Base-by-base conservation (phyloP, 345 rosid species). In the Acer saccharum region DNA sequence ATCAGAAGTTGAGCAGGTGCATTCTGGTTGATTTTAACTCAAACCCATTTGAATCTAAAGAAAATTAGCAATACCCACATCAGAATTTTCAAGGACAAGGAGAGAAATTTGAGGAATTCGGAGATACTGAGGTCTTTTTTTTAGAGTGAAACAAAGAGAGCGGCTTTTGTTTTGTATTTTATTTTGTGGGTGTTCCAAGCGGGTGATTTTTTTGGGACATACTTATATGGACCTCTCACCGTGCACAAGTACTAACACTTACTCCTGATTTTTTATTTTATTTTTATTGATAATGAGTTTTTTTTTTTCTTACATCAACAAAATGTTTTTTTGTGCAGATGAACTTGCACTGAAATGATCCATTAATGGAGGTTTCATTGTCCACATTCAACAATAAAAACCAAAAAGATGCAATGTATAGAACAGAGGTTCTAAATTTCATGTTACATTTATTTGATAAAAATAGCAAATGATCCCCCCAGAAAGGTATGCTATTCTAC, bases 1-100 rank as follows among this genome's bases (percentile, higher is more conserved):
- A 58, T 32, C n/a, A 44, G n/a, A 17, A 74, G 73, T 16, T 62
- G 17, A 52, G 65, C 43, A 14, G 57, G 35, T 35, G 69, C 71
- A 68, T 75, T 66, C 66, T 64, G 41, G 71, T 73, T 29, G 75
- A 82, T 43, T 80, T 67, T 76, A 69, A 70, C 17, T 70, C 66
- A 63, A 35, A 62, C 83, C 81, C 83, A 73, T 55, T 74, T 64
- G 72, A 74, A 74, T 63, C 41, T n/a, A 57, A 81, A 60, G 29
- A 60, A 54, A 16, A 69, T 69, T 73, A 57, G 21, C 18, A n/a
- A 57, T 41, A 71, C 75, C 80, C 80, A 60, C 23, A 1, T 39
- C 65, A 73, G n/a, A 61, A n/a, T 70, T 76, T 29, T 2, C 18
- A 48, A 46, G 66, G 72, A 32, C 67, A 43, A 11, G 54, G 77